Conservation (phyloP, 106 monocot genomes). For the Dendrobium catenatum region DNA sequence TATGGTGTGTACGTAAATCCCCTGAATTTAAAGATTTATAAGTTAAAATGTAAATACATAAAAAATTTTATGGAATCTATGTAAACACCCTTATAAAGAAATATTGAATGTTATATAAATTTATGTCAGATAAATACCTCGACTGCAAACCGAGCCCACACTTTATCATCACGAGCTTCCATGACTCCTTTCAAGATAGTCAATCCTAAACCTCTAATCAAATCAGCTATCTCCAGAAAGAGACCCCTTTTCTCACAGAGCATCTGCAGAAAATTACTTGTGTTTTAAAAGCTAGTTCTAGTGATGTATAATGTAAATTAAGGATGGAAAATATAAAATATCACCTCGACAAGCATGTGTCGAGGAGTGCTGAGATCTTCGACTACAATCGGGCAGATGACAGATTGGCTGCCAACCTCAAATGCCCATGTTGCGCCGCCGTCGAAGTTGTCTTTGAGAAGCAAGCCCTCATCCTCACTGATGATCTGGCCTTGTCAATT, state of each 20-base stretch:
- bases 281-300: neutral
- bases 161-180: slow-evolving; percentile 75
- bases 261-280: slow-evolving; percentile 42
- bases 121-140: slow-evolving; percentile 45
- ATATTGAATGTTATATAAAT: neutral
- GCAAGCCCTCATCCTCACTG: slow-evolving; percentile 39
- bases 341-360: slow-evolving; percentile 93
- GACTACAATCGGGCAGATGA: slow-evolving; percentile 81
- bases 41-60: no score
- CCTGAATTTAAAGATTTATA: no score
- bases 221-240: slow-evolving; percentile 91
- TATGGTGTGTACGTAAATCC: no score
- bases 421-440: slow-evolving; percentile 88
- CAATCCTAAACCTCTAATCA: slow-evolving; percentile 81
- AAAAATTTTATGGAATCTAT: no score
- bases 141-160: slow-evolving; percentile 90
- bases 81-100: neutral
- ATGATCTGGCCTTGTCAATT: slow-evolving; percentile 26
- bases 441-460: slow-evolving; percentile 55
- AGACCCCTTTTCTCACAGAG: slow-evolving; percentile 86
- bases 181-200: slow-evolving; percentile 91
- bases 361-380: slow-evolving; percentile 86
- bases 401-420: slow-evolving; percentile 74
- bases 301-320: neutral
- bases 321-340: neutral